These are phyloP conservation scores for Waltiozyma sp. DNA, from an alignment of 1,139 yeast genomes.

Conservation along the genomic window DNA sequence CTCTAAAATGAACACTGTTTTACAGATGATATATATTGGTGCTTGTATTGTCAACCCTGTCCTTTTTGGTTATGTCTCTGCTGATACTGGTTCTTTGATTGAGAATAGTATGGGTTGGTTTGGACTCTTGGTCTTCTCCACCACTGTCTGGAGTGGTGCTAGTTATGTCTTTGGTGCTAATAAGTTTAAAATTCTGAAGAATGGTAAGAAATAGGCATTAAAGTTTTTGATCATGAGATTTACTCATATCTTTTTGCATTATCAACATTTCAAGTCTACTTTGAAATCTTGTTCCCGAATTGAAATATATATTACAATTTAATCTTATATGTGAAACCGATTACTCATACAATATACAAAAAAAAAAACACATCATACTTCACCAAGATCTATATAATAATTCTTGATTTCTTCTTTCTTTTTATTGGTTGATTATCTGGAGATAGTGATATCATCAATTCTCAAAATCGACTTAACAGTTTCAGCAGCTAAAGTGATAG, in stretches of 20 bases:
- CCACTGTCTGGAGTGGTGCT: slow-evolving; percentile 72
- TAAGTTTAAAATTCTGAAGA: slow-evolving; percentile 45
- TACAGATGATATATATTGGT: slow-evolving; percentile 88
- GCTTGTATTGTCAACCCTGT: slow-evolving; percentile 61
- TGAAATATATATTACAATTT: too few species aligned
- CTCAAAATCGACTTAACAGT: slow-evolving; percentile 92
- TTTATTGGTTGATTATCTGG: slow-evolving; percentile 32
- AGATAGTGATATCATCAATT: slow-evolving; percentile 88
- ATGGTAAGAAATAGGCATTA: too few species aligned
- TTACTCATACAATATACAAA: background rate
- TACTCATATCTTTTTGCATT: too few species aligned
- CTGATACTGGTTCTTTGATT: slow-evolving; percentile 4
- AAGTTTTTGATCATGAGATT: too few species aligned
- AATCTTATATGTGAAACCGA: too few species aligned
- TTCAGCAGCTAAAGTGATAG: slow-evolving; percentile 89
- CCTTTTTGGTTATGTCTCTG: slow-evolving; percentile 22
- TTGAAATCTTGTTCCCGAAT: too few species aligned
- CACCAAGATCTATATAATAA: background rate
- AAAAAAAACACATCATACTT: too few species aligned
- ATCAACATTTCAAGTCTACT: too few species aligned
- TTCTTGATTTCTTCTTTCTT: too few species aligned
- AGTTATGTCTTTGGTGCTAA: slow-evolving; percentile 60
- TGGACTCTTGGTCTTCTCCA: slow-evolving; percentile 58
- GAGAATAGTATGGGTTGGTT: slow-evolving; percentile 22
- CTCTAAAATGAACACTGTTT: slow-evolving; percentile 79